Conservation (phyloP, 495 filamentous ascomycete species). For the Amorphotheca resinae region DNA sequence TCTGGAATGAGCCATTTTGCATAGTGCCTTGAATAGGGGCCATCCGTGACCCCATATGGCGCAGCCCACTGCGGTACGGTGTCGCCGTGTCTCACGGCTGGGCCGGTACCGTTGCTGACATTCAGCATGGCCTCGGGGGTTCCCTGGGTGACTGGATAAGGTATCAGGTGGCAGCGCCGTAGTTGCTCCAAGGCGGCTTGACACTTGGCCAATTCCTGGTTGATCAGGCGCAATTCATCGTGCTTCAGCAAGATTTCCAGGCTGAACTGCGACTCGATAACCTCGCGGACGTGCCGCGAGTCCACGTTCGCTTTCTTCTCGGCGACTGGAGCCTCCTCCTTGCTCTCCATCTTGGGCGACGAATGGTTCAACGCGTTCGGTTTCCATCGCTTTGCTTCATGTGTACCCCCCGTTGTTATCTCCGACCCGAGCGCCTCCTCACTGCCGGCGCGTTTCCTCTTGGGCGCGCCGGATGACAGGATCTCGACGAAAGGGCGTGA, state of each 20-base stretch:
- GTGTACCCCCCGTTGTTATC: not conserved
- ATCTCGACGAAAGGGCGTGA: constrained; percentile 27
- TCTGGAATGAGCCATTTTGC: constrained; percentile 87
- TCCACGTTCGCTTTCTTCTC: constrained; percentile 12
- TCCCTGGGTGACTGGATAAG: constrained; percentile 58
- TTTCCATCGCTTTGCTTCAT: constrained; percentile 26
- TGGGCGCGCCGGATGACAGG: constrained; percentile 33
- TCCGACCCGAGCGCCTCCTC: constrained; percentile 7
- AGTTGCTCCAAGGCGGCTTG: constrained; percentile 93
- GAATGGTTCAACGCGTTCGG: constrained; percentile 15
- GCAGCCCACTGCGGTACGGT: constrained; percentile 48
- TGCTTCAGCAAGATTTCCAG: constrained; percentile 92
- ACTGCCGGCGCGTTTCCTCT: constrained; percentile 41
- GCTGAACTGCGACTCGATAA: constrained; percentile 73
- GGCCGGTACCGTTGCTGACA: constrained; percentile 59
- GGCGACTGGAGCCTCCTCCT: not conserved
- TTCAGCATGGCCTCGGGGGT: constrained; percentile 48
- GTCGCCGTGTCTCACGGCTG: constrained; percentile 47
- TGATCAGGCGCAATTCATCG: constrained; percentile 82
- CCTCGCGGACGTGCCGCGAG: constrained; percentile 44
- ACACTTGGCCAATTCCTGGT: constrained; percentile 93
- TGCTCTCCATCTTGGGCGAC: not conserved
- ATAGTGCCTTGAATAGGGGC: constrained; percentile 89
- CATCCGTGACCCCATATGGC: constrained; percentile 80
- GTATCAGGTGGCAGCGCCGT: constrained; percentile 79